Evolutionary conservation across 306 rosid genomes (phyloP), one percentile per base, ranked within the genome.

Genomic region (Hippophae tibetana): DNA sequence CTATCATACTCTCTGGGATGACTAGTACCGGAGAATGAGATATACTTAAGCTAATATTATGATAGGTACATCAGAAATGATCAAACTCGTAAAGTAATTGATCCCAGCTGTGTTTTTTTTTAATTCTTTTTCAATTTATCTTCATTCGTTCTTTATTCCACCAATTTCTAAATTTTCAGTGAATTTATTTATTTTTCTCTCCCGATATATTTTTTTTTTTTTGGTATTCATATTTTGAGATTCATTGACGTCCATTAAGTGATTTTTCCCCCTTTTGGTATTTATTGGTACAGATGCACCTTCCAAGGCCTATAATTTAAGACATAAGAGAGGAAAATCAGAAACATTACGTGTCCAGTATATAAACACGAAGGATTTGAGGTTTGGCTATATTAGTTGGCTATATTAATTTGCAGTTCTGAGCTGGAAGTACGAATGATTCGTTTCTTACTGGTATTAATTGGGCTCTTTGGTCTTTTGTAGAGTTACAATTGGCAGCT

Each of bases 261-360:
- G 25, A 42, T 23, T 51, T 38, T 66, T 52, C 10, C 57, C 42
- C 50, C 51, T 66, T 61, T 61, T 69, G 65, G 14, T 77, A 43
- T 69, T 56, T 74, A 54, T 57, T 77, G 54, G 54, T 76, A 61
- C 86, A 85, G 95, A 79, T 74, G 67, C 61, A 46, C 66, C 78
- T 67, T 59, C 77, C 44, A 78, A 66, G 77, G 72, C 78, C 38
- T 69, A 58, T 63, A 79, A 59, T 68, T 52, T 56, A 51, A 68
- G 77, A 61, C 99, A 92, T 67, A 75, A 82, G 76, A 84, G 99
- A 66, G 96, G 99, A 58, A 92, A 92, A 73, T 92, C 99, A 6
- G 99, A 92, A 74, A 92, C 99, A 61, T 69, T 83, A 66, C 95
- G 99, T 14, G 95, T 65, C 65, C 99, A 92, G 88, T 92, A 92